A percentile compares a stretch with the other conserved stretches of the same genome.
Evolutionary conservation across 352 stramenopile species (phyloP).

Genomic region (Ophiocytium majus): DNA sequence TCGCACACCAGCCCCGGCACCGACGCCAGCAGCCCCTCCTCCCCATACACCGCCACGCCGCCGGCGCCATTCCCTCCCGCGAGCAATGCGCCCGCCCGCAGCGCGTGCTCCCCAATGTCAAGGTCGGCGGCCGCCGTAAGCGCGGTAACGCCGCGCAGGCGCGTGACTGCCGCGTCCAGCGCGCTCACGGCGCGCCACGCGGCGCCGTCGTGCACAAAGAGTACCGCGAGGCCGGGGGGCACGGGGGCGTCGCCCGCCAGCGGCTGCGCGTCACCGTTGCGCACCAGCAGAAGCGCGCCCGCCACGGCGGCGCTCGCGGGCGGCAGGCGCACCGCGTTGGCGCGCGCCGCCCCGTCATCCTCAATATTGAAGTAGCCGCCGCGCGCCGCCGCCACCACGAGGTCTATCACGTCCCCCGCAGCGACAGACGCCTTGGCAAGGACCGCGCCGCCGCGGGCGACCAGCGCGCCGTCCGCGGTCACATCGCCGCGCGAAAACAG

Average conservation of each 20-base stretch:
- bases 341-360: slow-evolving; percentile 25
- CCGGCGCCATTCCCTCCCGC: slow-evolving; percentile 45
- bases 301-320: slow-evolving; percentile 11
- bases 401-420: too few relatives aligned
- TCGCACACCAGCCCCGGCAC: slow-evolving; percentile 30
- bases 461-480: slow-evolving; percentile 22
- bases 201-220: slow-evolving; percentile 39
- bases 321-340: neutral
- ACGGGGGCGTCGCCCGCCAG: slow-evolving; percentile 31
- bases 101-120: slow-evolving; percentile 41
- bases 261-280: slow-evolving; percentile 39
- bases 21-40: slow-evolving; percentile 38
- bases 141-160: slow-evolving; percentile 33
- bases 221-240: slow-evolving; percentile 39
- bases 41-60: slow-evolving; percentile 40
- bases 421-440: neutral
- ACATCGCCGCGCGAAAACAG: slow-evolving; percentile 23
- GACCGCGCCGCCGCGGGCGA: slow-evolving; percentile 6
- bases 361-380: slow-evolving; percentile 34
- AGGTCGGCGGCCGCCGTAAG: slow-evolving; percentile 37
- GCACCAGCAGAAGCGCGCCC: slow-evolving; percentile 39
- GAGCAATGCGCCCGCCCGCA: slow-evolving; percentile 38
- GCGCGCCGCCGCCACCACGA: neutral
- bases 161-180: slow-evolving; percentile 33
- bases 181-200: slow-evolving; percentile 36